phyloP scores from a whole-genome alignment of 129 eudicot genomes.

The Arctium minus region DNA sequence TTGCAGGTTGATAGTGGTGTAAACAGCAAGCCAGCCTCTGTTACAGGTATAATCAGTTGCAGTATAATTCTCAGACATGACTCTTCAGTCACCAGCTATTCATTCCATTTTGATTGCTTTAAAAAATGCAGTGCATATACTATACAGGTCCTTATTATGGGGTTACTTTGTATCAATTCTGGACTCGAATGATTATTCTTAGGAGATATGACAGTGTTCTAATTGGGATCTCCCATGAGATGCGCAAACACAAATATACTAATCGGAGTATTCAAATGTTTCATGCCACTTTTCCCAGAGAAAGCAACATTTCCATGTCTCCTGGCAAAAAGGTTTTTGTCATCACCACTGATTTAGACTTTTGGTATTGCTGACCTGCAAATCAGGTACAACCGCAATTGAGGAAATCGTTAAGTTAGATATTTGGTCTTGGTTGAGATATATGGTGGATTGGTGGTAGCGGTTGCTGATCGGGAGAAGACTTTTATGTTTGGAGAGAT shows the following conservation, averaged over 20 bases:
- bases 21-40: conserved; percentile 32
- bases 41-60: conserved; percentile 31
- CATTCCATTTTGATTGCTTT: neutral
- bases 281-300: neutral
- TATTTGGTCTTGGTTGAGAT: no score
- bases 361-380: neutral
- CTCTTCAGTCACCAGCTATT: neutral
- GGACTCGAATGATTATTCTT: neutral
- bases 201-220: neutral
- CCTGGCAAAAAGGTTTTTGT: neutral
- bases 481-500: neutral
- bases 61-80: neutral
- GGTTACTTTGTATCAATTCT: neutral
- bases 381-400: neutral
- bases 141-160: neutral
- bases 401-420: neutral
- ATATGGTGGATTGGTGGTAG: neutral
- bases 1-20: conserved; percentile 28
- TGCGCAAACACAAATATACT: neutral
- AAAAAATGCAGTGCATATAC: neutral
- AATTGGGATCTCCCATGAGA: neutral
- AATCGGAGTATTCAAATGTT: neutral
- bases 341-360: neutral
- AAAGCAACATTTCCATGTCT: neutral
- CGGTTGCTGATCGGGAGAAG: neutral